Evolutionary conservation across 2,329 filamentous ascomycete species (phyloP).

Genomic region (Fusarium pseudograminearum): DNA sequence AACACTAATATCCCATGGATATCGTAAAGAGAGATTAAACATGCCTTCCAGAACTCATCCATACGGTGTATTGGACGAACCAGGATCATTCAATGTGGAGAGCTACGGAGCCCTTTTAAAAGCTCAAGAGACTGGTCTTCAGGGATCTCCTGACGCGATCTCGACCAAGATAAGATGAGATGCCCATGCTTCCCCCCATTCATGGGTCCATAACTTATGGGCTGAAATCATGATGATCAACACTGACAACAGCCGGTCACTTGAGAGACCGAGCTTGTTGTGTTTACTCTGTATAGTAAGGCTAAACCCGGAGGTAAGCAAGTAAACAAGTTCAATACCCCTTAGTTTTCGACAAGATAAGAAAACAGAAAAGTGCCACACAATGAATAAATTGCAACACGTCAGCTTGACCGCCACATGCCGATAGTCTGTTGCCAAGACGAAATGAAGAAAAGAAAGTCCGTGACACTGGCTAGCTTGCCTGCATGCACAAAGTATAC

Average conservation of each 20-base stretch:
- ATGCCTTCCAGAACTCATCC: not conserved
- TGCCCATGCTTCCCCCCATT: constrained; percentile 4
- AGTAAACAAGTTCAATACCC: constrained; percentile 10
- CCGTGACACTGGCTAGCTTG: constrained; percentile 6
- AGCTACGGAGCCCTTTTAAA: constrained; percentile 4
- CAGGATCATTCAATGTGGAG: constrained; percentile 1
- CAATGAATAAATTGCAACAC: constrained; percentile 33
- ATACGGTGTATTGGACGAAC: not conserved
- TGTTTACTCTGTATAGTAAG: constrained; percentile 17
- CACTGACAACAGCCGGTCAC: constrained; percentile 18
- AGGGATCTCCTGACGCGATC: constrained; percentile 22
- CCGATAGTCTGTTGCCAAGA: constrained; percentile 19
- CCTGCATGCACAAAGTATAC: constrained; percentile 11
- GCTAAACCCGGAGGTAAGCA: not conserved
- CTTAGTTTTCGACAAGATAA: not conserved
- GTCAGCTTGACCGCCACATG: constrained; percentile 38
- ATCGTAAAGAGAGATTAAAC: constrained; percentile 27
- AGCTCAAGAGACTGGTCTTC: not conserved
- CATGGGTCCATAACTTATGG: constrained; percentile 30
- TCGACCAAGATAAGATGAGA: constrained; percentile 27
- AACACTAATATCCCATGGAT: constrained; percentile 9
- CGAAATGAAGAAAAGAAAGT: constrained; percentile 10
- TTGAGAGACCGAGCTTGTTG: constrained; percentile 7
- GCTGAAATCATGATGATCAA: constrained; percentile 26
- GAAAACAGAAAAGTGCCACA: constrained; percentile 11